Evolutionary conservation across 345 rosid species (phyloP).

Genomic region (Lenwebbia sp.): DNA sequence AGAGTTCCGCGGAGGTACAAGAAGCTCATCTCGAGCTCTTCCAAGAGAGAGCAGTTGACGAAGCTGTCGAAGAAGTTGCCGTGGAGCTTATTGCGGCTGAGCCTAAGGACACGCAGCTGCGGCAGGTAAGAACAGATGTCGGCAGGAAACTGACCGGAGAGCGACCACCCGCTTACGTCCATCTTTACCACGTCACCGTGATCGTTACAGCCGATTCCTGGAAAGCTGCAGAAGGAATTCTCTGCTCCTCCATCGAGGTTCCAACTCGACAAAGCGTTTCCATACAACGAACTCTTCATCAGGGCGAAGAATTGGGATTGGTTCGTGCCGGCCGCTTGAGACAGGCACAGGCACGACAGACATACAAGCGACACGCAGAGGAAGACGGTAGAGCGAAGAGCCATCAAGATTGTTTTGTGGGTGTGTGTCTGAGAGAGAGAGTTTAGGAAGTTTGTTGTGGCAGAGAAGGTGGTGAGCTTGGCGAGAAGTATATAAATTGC

Average conservation of each 20-base stretch:
- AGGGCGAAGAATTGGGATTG: constrained; percentile 60
- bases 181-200: constrained; percentile 44
- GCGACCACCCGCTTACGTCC: constrained; percentile 48
- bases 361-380: background rate
- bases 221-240: constrained; percentile 45
- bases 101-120: constrained; percentile 51
- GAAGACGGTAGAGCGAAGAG: background rate
- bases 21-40: constrained; percentile 30
- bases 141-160: constrained; percentile 57
- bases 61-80: constrained; percentile 46
- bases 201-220: constrained; percentile 53
- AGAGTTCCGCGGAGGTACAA: constrained; percentile 30
- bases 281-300: constrained; percentile 43
- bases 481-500: constrained; percentile 27
- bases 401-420: background rate
- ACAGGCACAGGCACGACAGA: background rate
- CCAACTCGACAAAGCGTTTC: constrained; percentile 51
- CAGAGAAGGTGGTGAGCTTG: constrained; percentile 20
- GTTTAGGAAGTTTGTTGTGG: constrained; percentile 19
- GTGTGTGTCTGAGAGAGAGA: constrained; percentile 12
- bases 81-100: constrained; percentile 38
- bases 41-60: constrained; percentile 60
- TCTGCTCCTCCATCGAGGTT: constrained; percentile 15
- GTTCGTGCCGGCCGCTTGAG: constrained; percentile 4
- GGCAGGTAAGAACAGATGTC: constrained; percentile 65